Percentiles rank a stretch among this genome's conserved stretches.
Evolutionary conservation across 2,329 filamentous ascomycete genomes (phyloP).

Genomic region (Colletotrichum sp.): DNA sequence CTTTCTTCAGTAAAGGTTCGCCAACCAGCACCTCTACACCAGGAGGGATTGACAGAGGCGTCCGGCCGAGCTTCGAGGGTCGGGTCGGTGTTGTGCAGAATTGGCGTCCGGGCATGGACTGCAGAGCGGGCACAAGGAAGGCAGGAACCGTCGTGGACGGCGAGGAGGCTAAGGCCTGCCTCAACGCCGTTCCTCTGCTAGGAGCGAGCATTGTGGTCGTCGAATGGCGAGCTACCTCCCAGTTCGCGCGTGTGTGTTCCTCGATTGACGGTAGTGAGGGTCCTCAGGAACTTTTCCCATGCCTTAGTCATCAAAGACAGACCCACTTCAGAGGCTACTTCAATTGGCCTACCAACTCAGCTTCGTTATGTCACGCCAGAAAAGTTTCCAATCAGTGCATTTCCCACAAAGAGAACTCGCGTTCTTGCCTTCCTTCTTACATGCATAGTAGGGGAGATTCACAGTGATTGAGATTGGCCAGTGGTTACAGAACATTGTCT

Average conservation of each 20-base stretch:
- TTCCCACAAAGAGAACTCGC: not conserved
- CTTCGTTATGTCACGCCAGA: not conserved
- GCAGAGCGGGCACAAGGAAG: constrained; percentile 77
- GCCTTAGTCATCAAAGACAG: constrained; percentile 33
- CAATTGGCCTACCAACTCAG: not conserved
- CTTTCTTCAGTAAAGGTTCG: constrained; percentile 59
- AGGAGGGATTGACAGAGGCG: constrained; percentile 79
- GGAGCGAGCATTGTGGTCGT: constrained; percentile 65
- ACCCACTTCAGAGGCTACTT: not conserved
- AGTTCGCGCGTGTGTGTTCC: not conserved
- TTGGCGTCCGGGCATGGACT: constrained; percentile 47
- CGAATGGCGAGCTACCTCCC: constrained; percentile 30
- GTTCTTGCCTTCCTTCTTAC: not conserved
- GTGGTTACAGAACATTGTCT: constrained; percentile 23
- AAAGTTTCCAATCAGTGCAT: not conserved
- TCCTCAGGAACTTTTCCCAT: constrained; percentile 28
- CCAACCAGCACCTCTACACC: constrained; percentile 79
- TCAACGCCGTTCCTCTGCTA: constrained; percentile 63
- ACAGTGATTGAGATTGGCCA: not conserved
- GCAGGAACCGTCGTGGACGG: constrained; percentile 63
- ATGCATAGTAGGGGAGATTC: not conserved
- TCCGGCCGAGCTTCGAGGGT: constrained; percentile 84
- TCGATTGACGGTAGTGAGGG: not conserved
- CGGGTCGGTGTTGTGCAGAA: constrained; percentile 75
- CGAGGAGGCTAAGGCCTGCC: constrained; percentile 56